A percentile compares a stretch with the other conserved stretches of the same genome.
Evolutionary conservation across 2,329 filamentous ascomycete species (phyloP).

Genomic region (Aspergillus hortae): DNA sequence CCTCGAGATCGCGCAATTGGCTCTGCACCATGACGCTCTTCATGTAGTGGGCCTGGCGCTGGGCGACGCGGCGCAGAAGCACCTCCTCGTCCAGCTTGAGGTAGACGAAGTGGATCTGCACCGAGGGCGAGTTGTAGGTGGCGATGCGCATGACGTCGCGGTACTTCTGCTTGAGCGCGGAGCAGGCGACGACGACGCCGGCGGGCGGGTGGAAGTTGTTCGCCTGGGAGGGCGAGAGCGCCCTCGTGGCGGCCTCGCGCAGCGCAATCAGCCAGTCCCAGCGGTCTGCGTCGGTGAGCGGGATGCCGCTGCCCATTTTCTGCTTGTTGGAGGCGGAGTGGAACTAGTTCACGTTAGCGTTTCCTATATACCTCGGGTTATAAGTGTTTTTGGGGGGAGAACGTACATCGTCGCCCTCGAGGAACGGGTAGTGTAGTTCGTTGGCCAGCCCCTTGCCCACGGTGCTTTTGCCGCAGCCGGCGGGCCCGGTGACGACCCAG

Average conservation of each 20-base stretch:
- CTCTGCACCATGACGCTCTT: constrained; percentile 91
- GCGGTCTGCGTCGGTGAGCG: constrained; percentile 86
- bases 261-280: constrained; percentile 93
- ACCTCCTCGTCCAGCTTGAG: constrained; percentile 73
- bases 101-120: constrained; percentile 90
- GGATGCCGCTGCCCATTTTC: constrained; percentile 83
- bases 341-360: constrained; percentile 31
- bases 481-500: constrained; percentile 76
- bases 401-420: constrained; percentile 74
- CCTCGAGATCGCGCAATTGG: constrained; percentile 85
- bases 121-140: constrained; percentile 67
- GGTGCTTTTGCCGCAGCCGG: constrained; percentile 76
- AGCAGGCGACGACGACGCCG: constrained; percentile 93
- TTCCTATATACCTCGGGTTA: neutral
- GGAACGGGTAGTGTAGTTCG: constrained; percentile 63
- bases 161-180: constrained; percentile 94
- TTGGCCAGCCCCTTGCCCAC: constrained; percentile 64
- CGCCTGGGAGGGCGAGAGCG: constrained; percentile 38
- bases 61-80: constrained; percentile 70
- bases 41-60: constrained; percentile 87
- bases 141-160: constrained; percentile 84
- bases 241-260: constrained; percentile 59
- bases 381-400: neutral
- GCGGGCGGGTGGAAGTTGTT: constrained; percentile 50
- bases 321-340: constrained; percentile 68